phyloP scores from a whole-genome alignment of 805 yeast species.

The Yarrowia sp. region DNA sequence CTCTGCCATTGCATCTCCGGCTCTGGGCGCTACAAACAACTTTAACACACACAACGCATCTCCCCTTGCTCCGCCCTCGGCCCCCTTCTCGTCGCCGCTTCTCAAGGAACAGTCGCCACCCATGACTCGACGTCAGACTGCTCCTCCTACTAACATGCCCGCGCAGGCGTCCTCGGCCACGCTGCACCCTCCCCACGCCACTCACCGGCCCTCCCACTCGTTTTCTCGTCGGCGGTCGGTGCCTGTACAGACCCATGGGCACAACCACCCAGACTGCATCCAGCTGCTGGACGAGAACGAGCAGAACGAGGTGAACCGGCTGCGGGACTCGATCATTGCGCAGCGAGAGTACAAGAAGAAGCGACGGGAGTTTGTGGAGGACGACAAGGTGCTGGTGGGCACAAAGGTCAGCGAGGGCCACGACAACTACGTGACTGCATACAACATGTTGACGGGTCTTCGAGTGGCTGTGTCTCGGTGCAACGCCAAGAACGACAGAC shows the following conservation, averaged over 20 bases:
- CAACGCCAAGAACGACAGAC: constrained; percentile 78
- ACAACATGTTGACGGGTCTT: constrained; percentile 96
- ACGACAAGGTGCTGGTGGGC: constrained; percentile 67
- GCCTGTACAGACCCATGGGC: constrained; percentile 11
- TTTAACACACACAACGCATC: too few relatives aligned
- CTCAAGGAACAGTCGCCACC: constrained; percentile 34
- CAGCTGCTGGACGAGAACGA: constrained; percentile 35
- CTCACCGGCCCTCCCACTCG: constrained; percentile 19
- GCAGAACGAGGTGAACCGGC: constrained; percentile 45
- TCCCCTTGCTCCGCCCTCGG: constrained; percentile 1
- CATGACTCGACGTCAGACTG: constrained; percentile 30
- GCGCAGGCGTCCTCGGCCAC: not conserved
- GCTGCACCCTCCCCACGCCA: constrained; percentile 19
- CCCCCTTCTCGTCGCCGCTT: constrained; percentile 13
- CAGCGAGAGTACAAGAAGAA: constrained; percentile 47
- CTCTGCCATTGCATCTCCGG: constrained; percentile 30
- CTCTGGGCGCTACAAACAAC: not conserved
- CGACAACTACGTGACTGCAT: constrained; percentile 90
- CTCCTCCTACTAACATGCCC: constrained; percentile 15
- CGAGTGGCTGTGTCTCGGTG: constrained; percentile 93
- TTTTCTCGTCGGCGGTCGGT: constrained; percentile 38
- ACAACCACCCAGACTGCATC: constrained; percentile 35
- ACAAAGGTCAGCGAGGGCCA: constrained; percentile 91
- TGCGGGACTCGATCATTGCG: constrained; percentile 48
- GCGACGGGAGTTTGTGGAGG: constrained; percentile 49